These are phyloP conservation scores for Plenodomus lindquistii DNA, from an alignment of 2,329 filamentous ascomycete genomes.

Conservation along the genomic window DNA sequence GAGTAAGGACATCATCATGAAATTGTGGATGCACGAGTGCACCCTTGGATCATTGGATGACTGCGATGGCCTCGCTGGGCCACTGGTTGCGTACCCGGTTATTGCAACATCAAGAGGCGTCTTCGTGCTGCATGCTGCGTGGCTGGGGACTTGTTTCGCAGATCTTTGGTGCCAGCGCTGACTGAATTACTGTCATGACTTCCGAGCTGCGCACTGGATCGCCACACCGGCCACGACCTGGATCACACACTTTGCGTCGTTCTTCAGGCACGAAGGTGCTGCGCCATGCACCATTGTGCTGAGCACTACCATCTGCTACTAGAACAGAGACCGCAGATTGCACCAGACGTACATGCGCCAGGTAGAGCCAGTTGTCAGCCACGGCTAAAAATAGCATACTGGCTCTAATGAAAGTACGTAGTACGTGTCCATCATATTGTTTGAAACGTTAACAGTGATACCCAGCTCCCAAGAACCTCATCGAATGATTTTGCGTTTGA, in stretches of 20 bases:
- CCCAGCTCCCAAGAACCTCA: conserved; percentile 5
- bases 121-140: no score
- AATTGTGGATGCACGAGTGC: no score
- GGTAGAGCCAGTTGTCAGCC: background rate
- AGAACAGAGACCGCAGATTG: no score
- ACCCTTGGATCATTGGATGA: no score
- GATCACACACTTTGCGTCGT: no score
- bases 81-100: background rate
- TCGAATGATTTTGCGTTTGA: background rate
- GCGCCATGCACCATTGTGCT: no score
- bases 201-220: background rate
- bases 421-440: conserved; percentile 3
- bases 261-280: no score
- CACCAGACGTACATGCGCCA: background rate
- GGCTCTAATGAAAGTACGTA: background rate
- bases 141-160: background rate
- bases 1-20: no score
- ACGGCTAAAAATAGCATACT: background rate
- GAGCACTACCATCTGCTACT: no score
- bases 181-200: background rate
- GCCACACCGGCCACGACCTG: no score
- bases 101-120: no score
- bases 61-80: background rate
- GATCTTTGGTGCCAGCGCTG: background rate
- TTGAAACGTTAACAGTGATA: conserved; percentile 12